Evolutionary conservation across 1,284 basidiomycete species (phyloP).

Genomic region (Microbotryomycetes sp.): DNA sequence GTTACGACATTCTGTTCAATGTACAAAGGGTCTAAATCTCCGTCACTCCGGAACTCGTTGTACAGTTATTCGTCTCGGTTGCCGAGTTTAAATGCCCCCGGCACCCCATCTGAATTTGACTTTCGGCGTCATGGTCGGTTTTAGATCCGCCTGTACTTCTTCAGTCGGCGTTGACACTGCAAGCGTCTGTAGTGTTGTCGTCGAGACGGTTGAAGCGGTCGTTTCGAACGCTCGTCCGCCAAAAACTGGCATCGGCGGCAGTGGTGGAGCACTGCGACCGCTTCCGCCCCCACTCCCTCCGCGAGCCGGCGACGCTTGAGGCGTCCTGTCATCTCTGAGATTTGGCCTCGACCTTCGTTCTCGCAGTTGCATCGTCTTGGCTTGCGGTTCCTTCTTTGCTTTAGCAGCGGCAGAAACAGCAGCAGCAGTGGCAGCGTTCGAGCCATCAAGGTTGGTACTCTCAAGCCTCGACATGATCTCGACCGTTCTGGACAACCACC

Average conservation of each 20-base stretch:
- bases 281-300: neutral
- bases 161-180: neutral
- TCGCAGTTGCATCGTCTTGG: slow-evolving; percentile 15
- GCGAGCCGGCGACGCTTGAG: neutral
- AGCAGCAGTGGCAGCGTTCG: no score
- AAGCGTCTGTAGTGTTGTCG: neutral
- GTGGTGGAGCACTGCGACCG: neutral
- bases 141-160: neutral
- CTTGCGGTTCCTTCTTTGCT: neutral
- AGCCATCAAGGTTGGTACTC: neutral
- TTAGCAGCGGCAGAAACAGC: no score
- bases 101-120: neutral
- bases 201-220: neutral
- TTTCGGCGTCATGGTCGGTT: neutral
- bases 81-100: neutral
- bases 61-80: no score
- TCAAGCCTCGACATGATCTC: slow-evolving; percentile 17
- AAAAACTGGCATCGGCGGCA: neutral
- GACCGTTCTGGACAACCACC: slow-evolving; percentile 15
- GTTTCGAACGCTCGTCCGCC: neutral
- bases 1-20: no score
- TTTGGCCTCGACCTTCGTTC: slow-evolving; percentile 8
- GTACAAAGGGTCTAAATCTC: no score
- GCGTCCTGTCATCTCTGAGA: neutral
- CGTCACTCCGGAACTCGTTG: no score